Conservation (phyloP, 1,284 basidiomycete genomes). For the Testicularia cyperi region DNA sequence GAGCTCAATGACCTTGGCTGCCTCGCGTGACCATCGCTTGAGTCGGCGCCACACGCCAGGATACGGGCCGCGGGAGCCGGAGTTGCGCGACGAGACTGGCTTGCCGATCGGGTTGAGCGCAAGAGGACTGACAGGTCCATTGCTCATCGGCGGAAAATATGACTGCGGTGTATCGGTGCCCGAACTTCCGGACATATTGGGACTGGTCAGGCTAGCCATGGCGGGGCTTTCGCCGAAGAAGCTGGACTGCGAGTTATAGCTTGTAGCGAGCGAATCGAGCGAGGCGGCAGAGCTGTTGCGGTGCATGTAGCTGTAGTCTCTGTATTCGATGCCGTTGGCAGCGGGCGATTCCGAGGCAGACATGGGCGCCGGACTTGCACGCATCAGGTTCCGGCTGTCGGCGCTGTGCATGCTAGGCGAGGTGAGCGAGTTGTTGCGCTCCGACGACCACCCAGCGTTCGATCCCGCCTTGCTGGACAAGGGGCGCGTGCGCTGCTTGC, state of each 20-base stretch:
- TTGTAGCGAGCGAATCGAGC: conserved; percentile 57
- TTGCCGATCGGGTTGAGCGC: conserved; percentile 23
- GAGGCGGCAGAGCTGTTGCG: conserved; percentile 52
- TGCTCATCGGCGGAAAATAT: conserved; percentile 24
- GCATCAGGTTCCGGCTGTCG: conserved; percentile 22
- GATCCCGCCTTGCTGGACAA: no score
- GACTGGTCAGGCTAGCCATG: conserved; percentile 19
- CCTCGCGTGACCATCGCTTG: conserved; percentile 57
- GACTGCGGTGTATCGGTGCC: conserved; percentile 27
- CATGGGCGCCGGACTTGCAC: conserved; percentile 44
- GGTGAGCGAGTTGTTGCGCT: conserved; percentile 7
- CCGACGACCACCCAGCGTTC: conserved; percentile 1
- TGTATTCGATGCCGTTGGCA: conserved; percentile 5
- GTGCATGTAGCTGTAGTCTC: conserved; percentile 17
- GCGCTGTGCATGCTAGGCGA: conserved; percentile 17
- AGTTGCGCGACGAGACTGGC: conserved; percentile 2
- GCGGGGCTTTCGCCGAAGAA: conserved; percentile 31
- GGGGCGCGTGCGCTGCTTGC: conserved; percentile 24
- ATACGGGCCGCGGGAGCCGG: conserved; percentile 39
- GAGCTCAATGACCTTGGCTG: conserved; percentile 52
- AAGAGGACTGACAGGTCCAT: conserved; percentile 33
- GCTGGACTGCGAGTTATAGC: conserved; percentile 51
- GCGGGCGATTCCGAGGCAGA: conserved; percentile 15
- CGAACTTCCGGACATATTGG: conserved; percentile 12
- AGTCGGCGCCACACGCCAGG: conserved; percentile 57